A percentile compares a stretch with the other conserved stretches of the same genome.
Evolutionary conservation across 345 rosid genomes (phyloP).

Genomic region (Eutrema heterophyllum): DNA sequence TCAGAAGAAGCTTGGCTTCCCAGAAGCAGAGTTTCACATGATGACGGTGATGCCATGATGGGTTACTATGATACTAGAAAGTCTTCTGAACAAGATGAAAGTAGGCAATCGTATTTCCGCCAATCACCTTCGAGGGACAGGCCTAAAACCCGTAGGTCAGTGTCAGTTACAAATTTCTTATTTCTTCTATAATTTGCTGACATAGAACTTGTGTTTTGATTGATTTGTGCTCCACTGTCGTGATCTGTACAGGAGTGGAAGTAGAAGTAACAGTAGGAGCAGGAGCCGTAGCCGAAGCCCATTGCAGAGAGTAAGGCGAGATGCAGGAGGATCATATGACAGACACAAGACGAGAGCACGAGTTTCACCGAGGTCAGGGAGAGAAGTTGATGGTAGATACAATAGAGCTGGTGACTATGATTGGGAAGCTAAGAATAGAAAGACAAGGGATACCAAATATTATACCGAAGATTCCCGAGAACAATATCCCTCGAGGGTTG

Average conservation of each 20-base stretch:
- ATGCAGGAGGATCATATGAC: constrained; percentile 60
- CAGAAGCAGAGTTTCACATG: constrained; percentile 54
- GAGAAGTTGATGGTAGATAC: constrained; percentile 73
- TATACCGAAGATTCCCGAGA: constrained; percentile 42
- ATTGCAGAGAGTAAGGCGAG: constrained; percentile 51
- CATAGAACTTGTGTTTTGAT: background rate
- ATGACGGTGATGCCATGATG: constrained; percentile 37
- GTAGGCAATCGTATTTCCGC: constrained; percentile 51
- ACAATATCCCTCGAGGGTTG: constrained; percentile 31
- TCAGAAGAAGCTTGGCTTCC: constrained; percentile 47
- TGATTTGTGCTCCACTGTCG: background rate
- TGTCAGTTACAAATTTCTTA: background rate
- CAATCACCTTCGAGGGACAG: constrained; percentile 61
- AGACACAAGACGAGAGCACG: constrained; percentile 54
- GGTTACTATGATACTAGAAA: constrained; percentile 53
- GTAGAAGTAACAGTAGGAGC: constrained; percentile 52
- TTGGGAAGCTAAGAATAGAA: constrained; percentile 54
- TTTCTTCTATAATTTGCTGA: background rate
- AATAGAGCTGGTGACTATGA: constrained; percentile 59
- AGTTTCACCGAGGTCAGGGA: constrained; percentile 47
- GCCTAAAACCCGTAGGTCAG: constrained; percentile 53
- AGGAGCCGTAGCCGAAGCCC: constrained; percentile 78
- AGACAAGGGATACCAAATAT: constrained; percentile 44
- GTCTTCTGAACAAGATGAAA: constrained; percentile 77
- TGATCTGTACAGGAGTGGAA: constrained; percentile 21